Evolutionary conservation across 257 asterid genomes (phyloP).

Genomic region (Solanum infundibuliforme): DNA sequence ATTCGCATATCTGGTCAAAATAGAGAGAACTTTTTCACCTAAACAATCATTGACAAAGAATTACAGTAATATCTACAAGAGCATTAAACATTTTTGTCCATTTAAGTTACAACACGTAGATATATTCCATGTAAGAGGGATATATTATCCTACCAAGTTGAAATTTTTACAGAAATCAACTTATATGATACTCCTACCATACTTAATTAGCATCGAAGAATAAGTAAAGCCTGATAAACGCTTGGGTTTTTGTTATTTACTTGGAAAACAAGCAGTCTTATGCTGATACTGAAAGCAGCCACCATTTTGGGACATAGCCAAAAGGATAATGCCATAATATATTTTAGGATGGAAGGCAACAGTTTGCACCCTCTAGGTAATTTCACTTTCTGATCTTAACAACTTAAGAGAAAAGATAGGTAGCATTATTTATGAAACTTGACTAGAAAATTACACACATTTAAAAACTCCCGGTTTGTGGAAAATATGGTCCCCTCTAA

Average conservation of each 20-base stretch:
- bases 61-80: neutral
- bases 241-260: neutral
- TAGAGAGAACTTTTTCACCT: neutral
- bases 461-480: neutral
- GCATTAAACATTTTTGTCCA: neutral
- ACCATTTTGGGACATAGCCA: neutral
- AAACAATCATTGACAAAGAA: neutral
- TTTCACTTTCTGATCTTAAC: neutral
- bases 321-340: neutral
- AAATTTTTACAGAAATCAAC: neutral
- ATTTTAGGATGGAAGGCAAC: neutral
- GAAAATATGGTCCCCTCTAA: neutral
- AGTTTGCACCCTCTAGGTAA: neutral
- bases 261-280: neutral
- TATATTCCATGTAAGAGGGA: neutral
- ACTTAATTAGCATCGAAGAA: neutral
- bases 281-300: neutral
- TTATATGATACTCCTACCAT: neutral
- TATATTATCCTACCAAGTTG: neutral
- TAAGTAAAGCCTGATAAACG: neutral
- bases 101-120: neutral
- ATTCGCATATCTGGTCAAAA: constrained; percentile 61
- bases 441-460: neutral
- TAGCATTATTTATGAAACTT: neutral
- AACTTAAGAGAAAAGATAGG: neutral